These are phyloP conservation scores for Sugiyamaella grinbergsii DNA, from an alignment of 1,139 yeast genomes.

Conservation along the genomic window DNA sequence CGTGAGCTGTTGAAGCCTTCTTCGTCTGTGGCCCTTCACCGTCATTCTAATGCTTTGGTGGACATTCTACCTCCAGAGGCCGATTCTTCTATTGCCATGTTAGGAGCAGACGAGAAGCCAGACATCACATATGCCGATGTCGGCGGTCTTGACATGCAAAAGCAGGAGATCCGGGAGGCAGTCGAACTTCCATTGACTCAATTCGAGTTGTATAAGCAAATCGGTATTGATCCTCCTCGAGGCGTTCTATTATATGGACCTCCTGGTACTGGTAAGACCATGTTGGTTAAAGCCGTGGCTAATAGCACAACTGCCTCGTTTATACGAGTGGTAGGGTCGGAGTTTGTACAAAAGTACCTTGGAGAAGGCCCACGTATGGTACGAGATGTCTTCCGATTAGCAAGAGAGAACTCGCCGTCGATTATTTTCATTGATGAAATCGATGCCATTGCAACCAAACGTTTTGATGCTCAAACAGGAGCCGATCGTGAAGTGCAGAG, in stretches of 20 bases:
- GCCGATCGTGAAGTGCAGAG: slow-evolving; percentile 99
- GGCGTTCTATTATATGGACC: slow-evolving; percentile 98
- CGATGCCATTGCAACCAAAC: slow-evolving; percentile 98
- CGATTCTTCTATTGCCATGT: slow-evolving; percentile 91
- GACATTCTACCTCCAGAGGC: slow-evolving; percentile 99
- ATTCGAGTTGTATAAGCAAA: slow-evolving; percentile 92
- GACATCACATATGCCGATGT: slow-evolving; percentile 85
- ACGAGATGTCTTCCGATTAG: slow-evolving; percentile 94
- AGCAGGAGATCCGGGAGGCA: slow-evolving; percentile 97
- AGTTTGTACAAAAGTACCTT: slow-evolving; percentile 94
- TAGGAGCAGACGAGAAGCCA: slow-evolving; percentile 92
- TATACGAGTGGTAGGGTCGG: slow-evolving; percentile 96
- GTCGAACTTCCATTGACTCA: slow-evolving; percentile 96
- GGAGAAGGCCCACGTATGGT: slow-evolving; percentile 99
- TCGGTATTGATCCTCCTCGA: slow-evolving; percentile 98
- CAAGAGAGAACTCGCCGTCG: slow-evolving; percentile 95
- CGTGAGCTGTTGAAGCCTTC: slow-evolving; percentile 93
- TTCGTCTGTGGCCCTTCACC: slow-evolving; percentile 94
- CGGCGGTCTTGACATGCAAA: slow-evolving; percentile 99
- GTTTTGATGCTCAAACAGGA: slow-evolving; percentile 99
- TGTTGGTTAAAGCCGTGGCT: slow-evolving; percentile 99
- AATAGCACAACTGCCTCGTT: slow-evolving; percentile 94
- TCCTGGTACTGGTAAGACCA: slow-evolving; percentile 99
- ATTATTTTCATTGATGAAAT: slow-evolving; percentile 97
- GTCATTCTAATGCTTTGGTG: slow-evolving; percentile 96